A percentile compares a stretch with the other conserved stretches of the same genome.
phyloP scores from a whole-genome alignment of 2,329 filamentous ascomycete species.

The Periconia sp. region DNA sequence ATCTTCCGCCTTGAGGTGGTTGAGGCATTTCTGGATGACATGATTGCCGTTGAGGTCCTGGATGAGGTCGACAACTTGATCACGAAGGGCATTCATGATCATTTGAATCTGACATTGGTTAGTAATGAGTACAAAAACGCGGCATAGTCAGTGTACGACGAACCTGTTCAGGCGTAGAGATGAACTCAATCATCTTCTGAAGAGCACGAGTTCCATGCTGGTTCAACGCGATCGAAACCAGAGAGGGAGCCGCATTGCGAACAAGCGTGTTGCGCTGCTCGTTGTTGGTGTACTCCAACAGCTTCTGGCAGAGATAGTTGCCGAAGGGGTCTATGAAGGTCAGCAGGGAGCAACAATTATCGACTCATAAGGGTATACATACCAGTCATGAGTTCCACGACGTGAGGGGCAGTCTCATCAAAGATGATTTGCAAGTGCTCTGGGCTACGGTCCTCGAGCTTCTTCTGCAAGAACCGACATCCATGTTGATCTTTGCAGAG shows the following conservation, averaged over 20 bases:
- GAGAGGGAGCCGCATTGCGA: conserved; percentile 81
- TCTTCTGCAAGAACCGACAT: conserved; percentile 94
- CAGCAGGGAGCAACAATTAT: conserved; percentile 15
- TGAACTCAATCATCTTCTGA: conserved; percentile 99
- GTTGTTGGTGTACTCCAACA: conserved; percentile 92
- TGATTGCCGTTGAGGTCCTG: conserved; percentile 98
- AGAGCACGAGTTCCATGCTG: conserved; percentile 95
- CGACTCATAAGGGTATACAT: conserved; percentile 15
- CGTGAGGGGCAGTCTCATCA: conserved; percentile 87
- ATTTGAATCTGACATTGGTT: conserved; percentile 61
- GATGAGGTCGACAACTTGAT: conserved; percentile 88
- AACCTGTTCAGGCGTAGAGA: conserved; percentile 77
- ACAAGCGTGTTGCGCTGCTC: conserved; percentile 93
- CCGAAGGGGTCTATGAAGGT: conserved; percentile 77
- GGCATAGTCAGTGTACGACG: conserved; percentile 8
- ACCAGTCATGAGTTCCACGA: conserved; percentile 94
- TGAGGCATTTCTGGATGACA: conserved; percentile 98
- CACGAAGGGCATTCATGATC: conserved; percentile 81
- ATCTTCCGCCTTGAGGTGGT: conserved; percentile 81
- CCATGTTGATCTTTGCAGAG: conserved; percentile 98
- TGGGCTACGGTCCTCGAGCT: conserved; percentile 84
- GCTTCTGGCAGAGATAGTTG: conserved; percentile 98
- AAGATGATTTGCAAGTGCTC: conserved; percentile 92
- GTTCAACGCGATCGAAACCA: conserved; percentile 93
- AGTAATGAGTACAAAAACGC: not conserved